Base-by-base conservation (phyloP, 768 basidiomycete genomes). In the Ramaria sp. region DNA sequence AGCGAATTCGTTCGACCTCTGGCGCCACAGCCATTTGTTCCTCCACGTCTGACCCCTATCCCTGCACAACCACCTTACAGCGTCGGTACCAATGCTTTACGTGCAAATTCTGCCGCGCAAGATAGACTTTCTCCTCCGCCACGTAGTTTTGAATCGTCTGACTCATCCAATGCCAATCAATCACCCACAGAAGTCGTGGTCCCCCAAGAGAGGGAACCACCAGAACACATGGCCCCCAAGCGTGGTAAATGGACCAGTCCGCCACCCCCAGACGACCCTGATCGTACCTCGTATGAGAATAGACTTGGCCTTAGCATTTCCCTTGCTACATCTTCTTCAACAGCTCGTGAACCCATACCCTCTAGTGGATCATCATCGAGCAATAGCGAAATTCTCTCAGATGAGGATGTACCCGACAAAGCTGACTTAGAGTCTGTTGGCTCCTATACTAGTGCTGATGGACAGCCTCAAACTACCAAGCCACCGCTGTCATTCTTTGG, bases 181-280 rank as follows among this genome's bases (percentile, higher is more conserved):
- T 30, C 43, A 16, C 53, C 53, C 15, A 44, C 45, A 12, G 53
- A 44, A 20, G 22, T 24, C 7, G 18, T 30, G 8, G 28, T 55
- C 16, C 53, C 53, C 7, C 25, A 55, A 22, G 28, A 28, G 9
- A 74, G 75, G 15, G 71, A 76, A 7, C 79, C 76, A 41, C 80
- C 82, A 1, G 82, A 82, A 55, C 85, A 87, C 60, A 88, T 89
- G 88, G 87, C 85, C 16, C 85, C 88, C 1, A 83, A 76, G 62
- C 78, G 88, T 28, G 72, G 77, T 30, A 84, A 85, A 66, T 90
- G 88, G 88, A 90, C 88, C 1, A 88, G 85, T 59, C 87, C 88
- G 8, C 88, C 88, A 24, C 85, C 88, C 3, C 78, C 82, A 0
- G 85, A 84, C 61, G 88, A 87, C 0, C 73, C 88, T 0, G 85